A percentile compares a stretch with the other conserved stretches of the same genome.
Conservation (phyloP, 805 yeast genomes). For the Cyberlindnera mississippiensis region DNA sequence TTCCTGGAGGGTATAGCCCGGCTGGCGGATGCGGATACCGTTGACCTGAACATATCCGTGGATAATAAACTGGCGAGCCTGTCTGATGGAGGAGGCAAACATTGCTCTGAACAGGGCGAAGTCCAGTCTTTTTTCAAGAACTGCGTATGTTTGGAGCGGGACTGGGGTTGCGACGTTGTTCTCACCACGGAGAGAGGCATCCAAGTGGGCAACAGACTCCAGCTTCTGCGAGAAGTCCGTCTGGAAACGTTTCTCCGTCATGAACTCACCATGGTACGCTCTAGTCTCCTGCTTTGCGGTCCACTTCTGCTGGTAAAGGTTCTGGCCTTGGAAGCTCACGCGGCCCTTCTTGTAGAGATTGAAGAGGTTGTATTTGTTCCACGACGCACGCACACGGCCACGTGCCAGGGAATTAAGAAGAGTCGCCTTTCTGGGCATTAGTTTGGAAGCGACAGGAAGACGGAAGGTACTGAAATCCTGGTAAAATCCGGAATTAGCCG, state of each 20-base stretch:
- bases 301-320: slow-evolving; percentile 93
- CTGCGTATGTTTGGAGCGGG: slow-evolving; percentile 83
- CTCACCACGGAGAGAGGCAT: slow-evolving; percentile 67
- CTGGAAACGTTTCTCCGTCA: slow-evolving; percentile 82
- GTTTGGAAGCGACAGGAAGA: not conserved
- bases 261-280: slow-evolving; percentile 92
- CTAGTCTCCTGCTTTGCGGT: slow-evolving; percentile 86
- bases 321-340: slow-evolving; percentile 49
- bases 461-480: too few relatives aligned
- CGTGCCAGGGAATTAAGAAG: slow-evolving; percentile 55
- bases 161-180: slow-evolving; percentile 66
- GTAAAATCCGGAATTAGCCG: too few relatives aligned
- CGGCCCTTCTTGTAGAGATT: slow-evolving; percentile 74
- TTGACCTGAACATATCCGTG: slow-evolving; percentile 83
- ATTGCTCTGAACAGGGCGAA: slow-evolving; percentile 85
- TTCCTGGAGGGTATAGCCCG: slow-evolving; percentile 69
- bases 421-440: slow-evolving; percentile 61
- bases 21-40: slow-evolving; percentile 73
- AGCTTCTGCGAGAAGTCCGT: slow-evolving; percentile 61
- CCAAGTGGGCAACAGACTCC: slow-evolving; percentile 85
- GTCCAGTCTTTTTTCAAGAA: slow-evolving; percentile 84
- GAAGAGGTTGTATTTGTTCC: slow-evolving; percentile 89
- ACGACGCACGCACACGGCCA: slow-evolving; percentile 80
- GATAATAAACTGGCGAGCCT: slow-evolving; percentile 83
- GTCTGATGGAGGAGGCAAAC: slow-evolving; percentile 92